Evolutionary conservation across 108 stramenopile genomes (phyloP).

Genomic region (Nannochloropsis granulata): DNA sequence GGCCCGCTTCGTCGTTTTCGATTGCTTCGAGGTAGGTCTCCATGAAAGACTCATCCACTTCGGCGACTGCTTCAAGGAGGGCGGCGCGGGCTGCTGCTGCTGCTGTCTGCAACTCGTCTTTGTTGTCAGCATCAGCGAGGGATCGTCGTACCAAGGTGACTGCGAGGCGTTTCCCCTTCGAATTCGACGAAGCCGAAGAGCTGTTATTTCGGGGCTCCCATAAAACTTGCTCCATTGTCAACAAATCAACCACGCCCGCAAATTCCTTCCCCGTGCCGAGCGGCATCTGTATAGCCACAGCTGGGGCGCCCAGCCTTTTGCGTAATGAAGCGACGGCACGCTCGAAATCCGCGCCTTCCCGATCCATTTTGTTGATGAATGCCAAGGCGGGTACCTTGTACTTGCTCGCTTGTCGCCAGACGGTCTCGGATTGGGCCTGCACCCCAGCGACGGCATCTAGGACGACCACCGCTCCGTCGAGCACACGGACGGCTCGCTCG

Average conservation of each 20-base stretch:
- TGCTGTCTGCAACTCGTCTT: background rate
- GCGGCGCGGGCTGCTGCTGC: conserved; percentile 2
- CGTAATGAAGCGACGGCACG: conserved; percentile 54
- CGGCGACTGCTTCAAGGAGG: conserved; percentile 31
- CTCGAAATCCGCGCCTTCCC: conserved; percentile 76
- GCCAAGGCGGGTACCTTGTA: conserved; percentile 83
- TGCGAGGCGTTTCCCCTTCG: background rate
- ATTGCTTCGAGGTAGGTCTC: conserved; percentile 58
- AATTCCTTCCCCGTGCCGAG: conserved; percentile 49
- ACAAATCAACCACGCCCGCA: conserved; percentile 72
- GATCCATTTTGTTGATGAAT: conserved; percentile 95
- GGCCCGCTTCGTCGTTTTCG: conserved; percentile 24
- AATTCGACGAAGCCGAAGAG: background rate
- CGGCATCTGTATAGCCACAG: conserved; percentile 34
- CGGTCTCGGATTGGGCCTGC: conserved; percentile 94
- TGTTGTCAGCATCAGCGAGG: background rate
- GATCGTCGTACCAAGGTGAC: conserved; percentile 1
- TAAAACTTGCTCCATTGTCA: conserved; percentile 75
- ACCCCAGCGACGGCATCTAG: conserved; percentile 97
- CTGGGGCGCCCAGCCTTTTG: conserved; percentile 45
- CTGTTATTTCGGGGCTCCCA: conserved; percentile 45
- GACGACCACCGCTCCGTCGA: conserved; percentile 91
- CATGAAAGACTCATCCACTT: conserved; percentile 61
- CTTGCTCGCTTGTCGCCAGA: conserved; percentile 70
- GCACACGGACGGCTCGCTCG: conserved; percentile 74